These are phyloP conservation scores for Clavispora phyllophila DNA, from an alignment of 805 yeast genomes.

Conservation along the genomic window DNA sequence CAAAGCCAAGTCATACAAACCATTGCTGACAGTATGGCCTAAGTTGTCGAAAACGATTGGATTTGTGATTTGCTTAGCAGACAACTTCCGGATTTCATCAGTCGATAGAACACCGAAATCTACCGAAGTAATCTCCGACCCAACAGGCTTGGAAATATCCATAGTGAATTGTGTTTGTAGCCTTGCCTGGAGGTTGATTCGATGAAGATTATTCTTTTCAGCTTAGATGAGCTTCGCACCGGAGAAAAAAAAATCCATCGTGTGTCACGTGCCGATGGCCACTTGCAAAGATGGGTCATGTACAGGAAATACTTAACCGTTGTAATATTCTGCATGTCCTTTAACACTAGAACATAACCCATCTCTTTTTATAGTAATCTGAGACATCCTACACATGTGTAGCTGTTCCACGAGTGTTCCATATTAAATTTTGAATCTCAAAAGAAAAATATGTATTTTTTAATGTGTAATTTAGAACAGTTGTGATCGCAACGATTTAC, in stretches of 20 bases:
- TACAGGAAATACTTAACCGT: too few relatives aligned
- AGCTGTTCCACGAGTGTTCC: too few relatives aligned
- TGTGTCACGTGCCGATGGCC: background rate
- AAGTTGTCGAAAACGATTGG: constrained; percentile 94
- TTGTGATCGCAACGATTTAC: background rate
- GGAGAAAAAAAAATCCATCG: background rate
- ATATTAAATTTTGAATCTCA: too few relatives aligned
- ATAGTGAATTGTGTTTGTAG: constrained; percentile 31
- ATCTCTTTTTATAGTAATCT: too few relatives aligned
- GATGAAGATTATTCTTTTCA: constrained; percentile 2
- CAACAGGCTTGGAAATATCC: constrained; percentile 97
- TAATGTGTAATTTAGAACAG: too few relatives aligned
- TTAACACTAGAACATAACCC: too few relatives aligned
- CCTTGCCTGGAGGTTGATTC: constrained; percentile 1
- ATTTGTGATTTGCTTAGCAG: constrained; percentile 93
- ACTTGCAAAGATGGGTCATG: too few relatives aligned
- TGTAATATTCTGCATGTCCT: too few relatives aligned
- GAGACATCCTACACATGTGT: too few relatives aligned
- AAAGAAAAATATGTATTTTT: background rate
- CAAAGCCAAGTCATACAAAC: constrained; percentile 88
- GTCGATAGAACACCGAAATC: constrained; percentile 84
- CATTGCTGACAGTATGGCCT: constrained; percentile 93
- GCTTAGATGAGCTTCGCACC: constrained; percentile 9
- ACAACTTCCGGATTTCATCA: constrained; percentile 75
- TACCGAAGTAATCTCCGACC: constrained; percentile 87